Percentiles rank a stretch among this genome's conserved stretches.
phyloP scores from a whole-genome alignment of 352 stramenopile species.

The Globisporangium echinulatum region DNA sequence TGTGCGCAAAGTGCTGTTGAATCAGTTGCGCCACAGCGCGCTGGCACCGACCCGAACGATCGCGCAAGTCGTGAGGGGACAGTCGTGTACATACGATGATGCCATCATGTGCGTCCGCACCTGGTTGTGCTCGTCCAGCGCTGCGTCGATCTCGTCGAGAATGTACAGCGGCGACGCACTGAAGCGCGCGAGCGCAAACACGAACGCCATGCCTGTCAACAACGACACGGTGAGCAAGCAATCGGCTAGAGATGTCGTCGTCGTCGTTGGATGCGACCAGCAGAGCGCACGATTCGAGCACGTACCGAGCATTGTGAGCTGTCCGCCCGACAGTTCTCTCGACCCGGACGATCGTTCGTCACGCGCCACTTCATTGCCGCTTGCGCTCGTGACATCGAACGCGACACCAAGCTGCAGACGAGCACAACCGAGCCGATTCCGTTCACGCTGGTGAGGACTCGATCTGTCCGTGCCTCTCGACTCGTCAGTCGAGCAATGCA shows the following conservation, averaged over 20 bases:
- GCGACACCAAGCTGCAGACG: not conserved
- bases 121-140: slow-evolving; percentile 37
- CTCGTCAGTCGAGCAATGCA: not conserved
- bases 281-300: not conserved
- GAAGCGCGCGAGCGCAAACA: slow-evolving; percentile 31
- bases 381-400: not conserved
- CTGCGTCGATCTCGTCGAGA: slow-evolving; percentile 36
- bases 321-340: slow-evolving; percentile 30
- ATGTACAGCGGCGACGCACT: slow-evolving; percentile 34
- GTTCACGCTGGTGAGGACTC: too few species aligned
- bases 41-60: slow-evolving; percentile 4
- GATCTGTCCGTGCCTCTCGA: too few species aligned
- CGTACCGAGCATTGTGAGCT: slow-evolving; percentile 33
- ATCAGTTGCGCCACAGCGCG: slow-evolving; percentile 21
- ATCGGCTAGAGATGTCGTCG: too few species aligned
- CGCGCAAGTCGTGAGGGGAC: not conserved
- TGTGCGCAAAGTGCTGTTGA: slow-evolving; percentile 21
- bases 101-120: slow-evolving; percentile 6
- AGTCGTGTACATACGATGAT: not conserved
- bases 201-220: slow-evolving; percentile 28
- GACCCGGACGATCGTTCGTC: not conserved
- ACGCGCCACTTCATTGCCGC: not conserved
- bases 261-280: too few species aligned
- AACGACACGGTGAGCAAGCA: not conserved
- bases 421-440: too few species aligned